Percentiles rank a stretch among this genome's conserved stretches.
These are phyloP conservation scores for Ceratonia siliqua DNA, from an alignment of 306 rosid genomes.

Conservation along the genomic window DNA sequence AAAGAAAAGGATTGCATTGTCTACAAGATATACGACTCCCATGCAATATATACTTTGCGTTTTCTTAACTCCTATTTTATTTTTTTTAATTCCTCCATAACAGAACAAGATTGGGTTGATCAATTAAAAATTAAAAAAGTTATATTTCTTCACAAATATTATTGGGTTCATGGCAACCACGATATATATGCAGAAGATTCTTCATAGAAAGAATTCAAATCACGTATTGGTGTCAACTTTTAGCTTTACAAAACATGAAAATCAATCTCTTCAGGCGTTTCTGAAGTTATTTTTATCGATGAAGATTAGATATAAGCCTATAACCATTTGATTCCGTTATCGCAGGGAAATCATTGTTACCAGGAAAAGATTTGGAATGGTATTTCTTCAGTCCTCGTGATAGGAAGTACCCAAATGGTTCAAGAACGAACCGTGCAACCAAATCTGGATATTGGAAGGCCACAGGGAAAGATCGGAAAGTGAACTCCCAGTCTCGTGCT, in stretches of 20 bases:
- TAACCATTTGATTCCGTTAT: background rate
- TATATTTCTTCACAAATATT: background rate
- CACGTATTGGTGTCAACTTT: background rate
- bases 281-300: background rate
- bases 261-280: background rate
- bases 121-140: background rate
- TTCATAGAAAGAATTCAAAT: background rate
- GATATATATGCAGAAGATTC: background rate
- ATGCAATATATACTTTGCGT: conserved; percentile 24
- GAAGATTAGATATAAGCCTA: background rate
- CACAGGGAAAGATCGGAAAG: conserved; percentile 91
- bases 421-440: conserved; percentile 93
- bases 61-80: background rate
- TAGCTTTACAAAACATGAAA: background rate
- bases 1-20: conserved; percentile 31
- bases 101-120: background rate
- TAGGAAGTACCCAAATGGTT: conserved; percentile 92
- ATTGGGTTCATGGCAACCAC: background rate
- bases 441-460: conserved; percentile 97
- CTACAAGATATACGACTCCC: conserved; percentile 17
- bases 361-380: conserved; percentile 98
- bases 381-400: conserved; percentile 94
- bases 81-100: background rate
- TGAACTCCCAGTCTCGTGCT: conserved; percentile 62
- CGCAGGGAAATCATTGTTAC: conserved; percentile 87